Evolutionary conservation across 495 filamentous ascomycete species (phyloP), one percentile per base, ranked within the genome.

Genomic region (Geoglossum glabrum): DNA sequence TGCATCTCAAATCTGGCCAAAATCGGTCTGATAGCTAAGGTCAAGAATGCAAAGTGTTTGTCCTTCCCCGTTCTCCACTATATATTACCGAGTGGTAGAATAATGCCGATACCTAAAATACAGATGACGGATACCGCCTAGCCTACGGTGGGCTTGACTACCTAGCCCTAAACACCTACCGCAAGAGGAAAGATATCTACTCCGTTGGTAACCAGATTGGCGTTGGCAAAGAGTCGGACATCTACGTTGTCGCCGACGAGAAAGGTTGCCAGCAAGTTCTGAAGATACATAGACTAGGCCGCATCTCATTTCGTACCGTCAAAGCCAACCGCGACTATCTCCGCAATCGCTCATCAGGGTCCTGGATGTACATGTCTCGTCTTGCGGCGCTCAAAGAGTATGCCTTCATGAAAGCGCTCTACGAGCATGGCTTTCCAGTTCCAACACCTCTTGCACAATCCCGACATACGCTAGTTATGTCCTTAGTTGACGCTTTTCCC

Each of bases 81-180:
- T 8, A 17, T 17, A 49, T 52, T 17, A 36, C 43, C 21, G 21
- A n/a, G n/a, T 21, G 13, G 1, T 13, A 45, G 1, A 45, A 21
- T 45, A 45, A 45, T 19, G 7, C 17, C n/a, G 40, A 19, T 19
- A 45, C 40, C 10, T 45, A 19, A 45, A 21, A 45, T 27, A 30
- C 58, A 84, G 81, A 99, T 69, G 92, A 99, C 67, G 92, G 92
- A 56, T 99, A 99, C 73, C 83, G 92, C 50, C 81, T 99, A 25
- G 93, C 90, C 25, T 97, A 97, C 70, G 92, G 92, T 61, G 92
- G 92, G 2, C 81, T 96, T 40, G 92, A 99, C 73, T 99, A 99
- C 69, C 81, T 97, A 17, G 87, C 92, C 10, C 77, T 99, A 56
- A 83, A 97, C 67, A 81, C 88, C 8, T 84, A 95, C 70, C 81